A percentile compares a stretch with the other conserved stretches of the same genome.
phyloP scores from a whole-genome alignment of 2,329 filamentous ascomycete species.

The Aspergillus quadrilineatus region DNA sequence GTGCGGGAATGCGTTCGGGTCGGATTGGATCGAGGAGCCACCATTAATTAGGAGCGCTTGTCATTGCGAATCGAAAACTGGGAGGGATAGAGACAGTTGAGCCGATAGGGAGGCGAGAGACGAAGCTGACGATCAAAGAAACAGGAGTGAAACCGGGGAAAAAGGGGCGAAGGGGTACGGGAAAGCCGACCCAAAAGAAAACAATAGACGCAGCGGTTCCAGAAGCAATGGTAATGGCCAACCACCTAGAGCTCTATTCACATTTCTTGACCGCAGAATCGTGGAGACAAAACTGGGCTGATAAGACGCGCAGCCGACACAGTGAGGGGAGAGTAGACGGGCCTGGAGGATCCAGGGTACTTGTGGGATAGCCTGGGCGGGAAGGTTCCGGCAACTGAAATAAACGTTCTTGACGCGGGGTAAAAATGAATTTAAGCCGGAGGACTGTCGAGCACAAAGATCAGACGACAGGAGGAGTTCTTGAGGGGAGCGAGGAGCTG shows the following conservation, averaged over 20 bases:
- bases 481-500: conserved; percentile 6
- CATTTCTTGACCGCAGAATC: conserved; percentile 16
- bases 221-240: conserved; percentile 5
- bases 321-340: conserved; percentile 1
- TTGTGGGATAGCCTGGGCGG: conserved; percentile 1
- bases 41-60: conserved; percentile 16
- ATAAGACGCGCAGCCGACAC: conserved; percentile 2
- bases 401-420: not conserved
- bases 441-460: not conserved
- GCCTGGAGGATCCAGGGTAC: conserved; percentile 5
- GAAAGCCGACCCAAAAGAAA: conserved; percentile 18
- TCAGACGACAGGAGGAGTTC: not conserved
- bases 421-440: conserved; percentile 1
- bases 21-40: conserved; percentile 13
- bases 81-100: conserved; percentile 5
- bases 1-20: conserved; percentile 3
- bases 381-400: not conserved
- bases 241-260: conserved; percentile 11
- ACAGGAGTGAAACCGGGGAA: conserved; percentile 17
- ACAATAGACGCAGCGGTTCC: conserved; percentile 5
- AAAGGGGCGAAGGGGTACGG: conserved; percentile 18
- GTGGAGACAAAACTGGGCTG: conserved; percentile 1
- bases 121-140: conserved; percentile 10
- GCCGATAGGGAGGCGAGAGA: conserved; percentile 12
- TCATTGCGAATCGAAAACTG: conserved; percentile 17